Evolutionary conservation across 371 early-diverging fungal genomes (phyloP).

Genomic region (Mortierella sp.): DNA sequence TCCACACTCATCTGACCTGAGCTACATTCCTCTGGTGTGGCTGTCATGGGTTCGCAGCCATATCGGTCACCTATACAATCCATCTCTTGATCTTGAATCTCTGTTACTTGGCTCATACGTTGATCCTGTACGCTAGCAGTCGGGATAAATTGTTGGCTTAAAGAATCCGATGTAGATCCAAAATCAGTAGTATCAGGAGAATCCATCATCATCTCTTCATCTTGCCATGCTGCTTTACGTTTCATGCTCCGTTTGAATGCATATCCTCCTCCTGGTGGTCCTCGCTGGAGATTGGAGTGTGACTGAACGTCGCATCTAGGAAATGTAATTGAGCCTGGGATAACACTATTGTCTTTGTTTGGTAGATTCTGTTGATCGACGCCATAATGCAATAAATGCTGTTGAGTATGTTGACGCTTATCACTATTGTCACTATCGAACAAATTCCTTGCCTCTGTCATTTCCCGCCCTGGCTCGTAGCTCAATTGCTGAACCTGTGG

Average conservation of each 20-base stretch:
- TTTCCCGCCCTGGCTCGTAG: neutral
- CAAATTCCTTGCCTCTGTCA: neutral
- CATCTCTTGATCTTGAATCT: neutral
- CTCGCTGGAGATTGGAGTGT: neutral
- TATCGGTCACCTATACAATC: neutral
- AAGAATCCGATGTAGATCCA: neutral
- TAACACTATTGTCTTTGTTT: neutral
- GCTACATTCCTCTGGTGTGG: neutral
- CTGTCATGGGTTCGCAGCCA: neutral
- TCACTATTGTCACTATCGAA: neutral
- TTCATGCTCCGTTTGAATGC: slow-evolving; percentile 11
- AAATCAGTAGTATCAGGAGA: neutral
- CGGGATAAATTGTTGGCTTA: neutral
- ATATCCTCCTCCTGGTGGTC: neutral
- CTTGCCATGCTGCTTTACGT: slow-evolving; percentile 16
- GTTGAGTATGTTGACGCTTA: neutral
- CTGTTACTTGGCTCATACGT: neutral
- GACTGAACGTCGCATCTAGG: neutral
- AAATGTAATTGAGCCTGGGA: neutral
- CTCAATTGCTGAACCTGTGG: neutral
- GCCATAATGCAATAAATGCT: neutral
- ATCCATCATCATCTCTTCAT: neutral
- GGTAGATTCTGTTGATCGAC: neutral
- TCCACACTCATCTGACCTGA: slow-evolving; percentile 17
- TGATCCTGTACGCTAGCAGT: neutral